Evolutionary conservation across 2,329 filamentous ascomycete genomes (phyloP), one percentile per base, ranked within the genome.

Genomic region (Cytospora piceicola): DNA sequence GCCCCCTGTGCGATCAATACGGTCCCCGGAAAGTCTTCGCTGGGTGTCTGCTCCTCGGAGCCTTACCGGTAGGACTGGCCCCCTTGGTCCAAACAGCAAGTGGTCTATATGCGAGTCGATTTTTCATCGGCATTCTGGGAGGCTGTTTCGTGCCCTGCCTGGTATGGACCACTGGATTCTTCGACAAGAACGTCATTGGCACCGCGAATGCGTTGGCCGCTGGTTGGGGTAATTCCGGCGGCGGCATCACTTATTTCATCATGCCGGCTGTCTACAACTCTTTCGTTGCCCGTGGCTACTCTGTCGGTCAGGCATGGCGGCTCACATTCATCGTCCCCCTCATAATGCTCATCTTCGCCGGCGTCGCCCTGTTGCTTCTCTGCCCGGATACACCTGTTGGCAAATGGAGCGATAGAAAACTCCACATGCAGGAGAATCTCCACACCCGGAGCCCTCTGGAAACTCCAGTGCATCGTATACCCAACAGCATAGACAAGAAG

Each of bases 141-240:
- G 90, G 89, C 2, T 86, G 87, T 1, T 94, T 94, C 72, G 91
- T 94, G 0, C 91, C 91, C 15, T 96, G 93, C 76, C 93, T 96
- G 75, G 94, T 96, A 8, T 97, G 93, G 92, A 92, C 90, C 12
- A 97, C 93, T 0, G 92, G 90, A 0, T 97, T 96, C 82, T 97
- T 93, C 75, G 93, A 97, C 79, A 95, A 94, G 80, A 95, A 94
- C 72, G 84, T 97, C 30, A 90, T 97, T 22, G 94, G 94, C 57
- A 94, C 92, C 7, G 92, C 93, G 68, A 97, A 97, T 74, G 90
- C 92, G 3, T 78, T 97, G 22, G 90, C 93, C 1, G 94, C 89
- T 52, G 94, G 94, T 17, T 90, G 91, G 80, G 94, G 93, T 60
- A 97, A 96, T 72, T 86, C 92, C 30, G 93, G 94, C 66, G 94